Percentiles rank a stretch among this genome's conserved stretches.
Evolutionary conservation across 179 eudicot genomes (phyloP).

Genomic region (Gypsophila paniculata): DNA sequence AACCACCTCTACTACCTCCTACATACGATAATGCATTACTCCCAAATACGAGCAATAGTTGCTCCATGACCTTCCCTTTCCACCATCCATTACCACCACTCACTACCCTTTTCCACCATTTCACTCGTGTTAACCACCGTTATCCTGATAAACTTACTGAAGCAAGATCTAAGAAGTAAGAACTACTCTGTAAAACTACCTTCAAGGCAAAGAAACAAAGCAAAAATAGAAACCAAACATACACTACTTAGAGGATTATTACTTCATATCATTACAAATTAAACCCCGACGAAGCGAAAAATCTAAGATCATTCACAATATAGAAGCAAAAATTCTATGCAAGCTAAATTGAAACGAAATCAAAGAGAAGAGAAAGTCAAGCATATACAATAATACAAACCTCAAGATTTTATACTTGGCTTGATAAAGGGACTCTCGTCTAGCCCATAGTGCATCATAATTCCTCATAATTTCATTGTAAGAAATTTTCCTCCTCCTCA

Average conservation of each 20-base stretch:
- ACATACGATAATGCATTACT: no score
- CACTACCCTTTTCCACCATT: no score
- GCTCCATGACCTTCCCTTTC: no score
- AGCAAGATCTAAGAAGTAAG: neutral
- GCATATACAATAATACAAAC: constrained; percentile 26
- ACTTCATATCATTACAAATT: neutral
- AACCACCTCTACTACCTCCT: no score
- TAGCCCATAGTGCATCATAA: constrained; percentile 38
- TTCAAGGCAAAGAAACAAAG: neutral
- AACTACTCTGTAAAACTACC: neutral
- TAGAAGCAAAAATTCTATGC: neutral
- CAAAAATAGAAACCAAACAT: neutral
- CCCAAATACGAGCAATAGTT: no score
- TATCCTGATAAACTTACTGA: neutral
- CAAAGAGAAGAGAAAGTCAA: constrained; percentile 2
- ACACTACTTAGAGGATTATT: neutral
- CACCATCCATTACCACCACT: no score
- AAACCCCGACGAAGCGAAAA: neutral
- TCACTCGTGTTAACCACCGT: no score
- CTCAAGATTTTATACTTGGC: constrained; percentile 57
- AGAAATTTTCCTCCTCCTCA: constrained; percentile 33
- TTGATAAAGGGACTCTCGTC: constrained; percentile 38
- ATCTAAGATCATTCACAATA: neutral
- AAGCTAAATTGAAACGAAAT: neutral
- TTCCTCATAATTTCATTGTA: constrained; percentile 43